Evolutionary conservation across 1,284 basidiomycete species (phyloP).

Genomic region (Trametes versicolor): DNA sequence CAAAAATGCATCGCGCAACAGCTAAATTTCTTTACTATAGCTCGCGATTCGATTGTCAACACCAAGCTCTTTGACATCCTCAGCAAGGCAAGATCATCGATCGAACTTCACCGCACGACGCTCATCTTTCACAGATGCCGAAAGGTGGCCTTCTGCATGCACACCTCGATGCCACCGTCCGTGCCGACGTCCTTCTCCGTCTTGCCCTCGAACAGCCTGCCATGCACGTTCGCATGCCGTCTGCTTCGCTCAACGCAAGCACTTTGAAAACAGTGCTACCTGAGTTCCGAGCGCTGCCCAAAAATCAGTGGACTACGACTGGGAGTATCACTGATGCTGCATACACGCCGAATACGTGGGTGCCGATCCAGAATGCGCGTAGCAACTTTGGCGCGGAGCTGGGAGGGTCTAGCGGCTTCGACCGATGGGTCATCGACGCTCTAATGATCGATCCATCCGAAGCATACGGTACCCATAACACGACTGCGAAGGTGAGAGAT

Average conservation of each 20-base stretch:
- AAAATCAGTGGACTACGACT: slow-evolving; percentile 43
- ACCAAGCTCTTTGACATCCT: slow-evolving; percentile 70
- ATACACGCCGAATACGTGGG: slow-evolving; percentile 60
- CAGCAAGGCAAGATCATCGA: slow-evolving; percentile 54
- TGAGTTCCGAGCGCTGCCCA: slow-evolving; percentile 57
- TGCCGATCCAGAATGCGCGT: slow-evolving; percentile 63
- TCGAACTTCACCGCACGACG: neutral
- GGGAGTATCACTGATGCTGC: slow-evolving; percentile 53
- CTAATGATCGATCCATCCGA: slow-evolving; percentile 74
- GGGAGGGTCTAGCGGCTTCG: slow-evolving; percentile 72
- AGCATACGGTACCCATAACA: slow-evolving; percentile 77
- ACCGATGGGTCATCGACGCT: slow-evolving; percentile 66
- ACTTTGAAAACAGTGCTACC: slow-evolving; percentile 57
- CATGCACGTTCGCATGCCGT: slow-evolving; percentile 61
- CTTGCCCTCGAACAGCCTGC: slow-evolving; percentile 64
- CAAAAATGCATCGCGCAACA: no score
- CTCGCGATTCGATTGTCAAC: slow-evolving; percentile 62
- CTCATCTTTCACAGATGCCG: slow-evolving; percentile 64
- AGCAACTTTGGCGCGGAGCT: slow-evolving; percentile 58
- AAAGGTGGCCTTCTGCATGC: slow-evolving; percentile 78
- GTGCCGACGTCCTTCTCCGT: slow-evolving; percentile 58
- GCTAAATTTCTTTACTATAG: slow-evolving; percentile 43
- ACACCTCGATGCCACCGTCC: slow-evolving; percentile 76
- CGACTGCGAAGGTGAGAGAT: slow-evolving; percentile 61
- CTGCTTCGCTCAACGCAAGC: slow-evolving; percentile 47